A percentile compares a stretch with the other conserved stretches of the same genome.
phyloP scores from a whole-genome alignment of 352 stramenopile species.

The Pythium phragmiticola region DNA sequence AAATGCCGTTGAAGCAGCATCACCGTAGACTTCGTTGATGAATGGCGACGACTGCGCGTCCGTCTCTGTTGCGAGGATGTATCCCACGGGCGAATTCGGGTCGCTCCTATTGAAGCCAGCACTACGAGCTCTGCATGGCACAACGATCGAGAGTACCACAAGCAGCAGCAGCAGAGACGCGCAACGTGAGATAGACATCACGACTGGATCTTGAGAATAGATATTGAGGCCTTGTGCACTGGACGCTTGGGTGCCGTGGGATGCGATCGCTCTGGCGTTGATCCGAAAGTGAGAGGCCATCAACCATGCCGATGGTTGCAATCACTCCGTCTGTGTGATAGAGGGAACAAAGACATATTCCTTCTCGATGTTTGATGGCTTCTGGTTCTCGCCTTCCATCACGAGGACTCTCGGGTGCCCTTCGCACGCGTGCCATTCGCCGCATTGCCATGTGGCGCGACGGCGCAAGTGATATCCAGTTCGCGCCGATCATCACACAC shows the following conservation, averaged over 20 bases:
- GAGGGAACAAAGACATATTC: neutral
- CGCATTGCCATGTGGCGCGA: no score
- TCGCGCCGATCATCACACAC: no score
- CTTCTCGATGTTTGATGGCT: neutral
- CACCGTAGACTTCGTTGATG: slow-evolving; percentile 23
- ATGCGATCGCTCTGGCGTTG: neutral
- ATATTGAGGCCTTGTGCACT: neutral
- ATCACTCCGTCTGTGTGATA: neutral
- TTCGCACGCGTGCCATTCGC: no score
- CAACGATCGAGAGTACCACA: neutral
- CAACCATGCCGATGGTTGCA: neutral
- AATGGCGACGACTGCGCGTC: slow-evolving; percentile 8
- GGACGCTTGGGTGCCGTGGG: neutral
- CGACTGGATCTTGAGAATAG: neutral
- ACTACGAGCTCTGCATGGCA: neutral
- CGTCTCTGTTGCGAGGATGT: slow-evolving; percentile 9
- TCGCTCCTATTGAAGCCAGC: slow-evolving; percentile 18
- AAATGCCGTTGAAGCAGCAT: slow-evolving; percentile 11
- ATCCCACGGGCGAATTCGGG: slow-evolving; percentile 4
- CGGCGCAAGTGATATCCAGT: no score
- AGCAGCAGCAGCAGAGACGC: slow-evolving; percentile 5
- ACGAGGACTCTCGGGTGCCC: neutral
- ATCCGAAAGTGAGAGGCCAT: slow-evolving; percentile 16
- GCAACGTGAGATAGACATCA: slow-evolving; percentile 23
- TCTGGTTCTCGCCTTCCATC: neutral